Percentiles rank a stretch among this genome's conserved stretches.
Conservation (phyloP, 352 stramenopile species). For the Phytopythium delawarense region DNA sequence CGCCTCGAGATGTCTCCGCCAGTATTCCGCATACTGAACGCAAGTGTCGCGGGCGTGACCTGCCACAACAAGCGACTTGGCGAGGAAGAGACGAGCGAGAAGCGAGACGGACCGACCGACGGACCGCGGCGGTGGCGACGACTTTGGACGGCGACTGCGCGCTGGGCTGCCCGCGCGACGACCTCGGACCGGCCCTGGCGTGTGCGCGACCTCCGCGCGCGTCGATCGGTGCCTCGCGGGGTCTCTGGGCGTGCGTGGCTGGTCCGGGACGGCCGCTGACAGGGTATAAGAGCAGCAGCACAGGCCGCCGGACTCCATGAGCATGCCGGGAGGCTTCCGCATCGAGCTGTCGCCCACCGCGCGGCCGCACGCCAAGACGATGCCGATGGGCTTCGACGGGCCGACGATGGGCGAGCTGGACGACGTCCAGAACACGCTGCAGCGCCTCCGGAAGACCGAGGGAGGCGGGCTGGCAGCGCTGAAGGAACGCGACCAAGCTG, state of each 20-base stretch:
- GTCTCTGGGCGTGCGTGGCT: not conserved
- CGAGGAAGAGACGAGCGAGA: not conserved
- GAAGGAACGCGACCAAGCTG: not conserved
- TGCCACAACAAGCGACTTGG: not conserved
- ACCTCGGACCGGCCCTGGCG: not conserved
- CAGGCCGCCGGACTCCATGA: not conserved
- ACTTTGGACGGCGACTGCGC: not conserved
- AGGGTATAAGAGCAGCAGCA: not conserved
- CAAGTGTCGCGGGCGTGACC: too few relatives aligned
- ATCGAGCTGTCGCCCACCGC: conserved; percentile 4
- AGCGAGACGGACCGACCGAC: not conserved
- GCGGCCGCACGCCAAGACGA: conserved; percentile 1
- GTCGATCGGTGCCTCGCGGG: not conserved
- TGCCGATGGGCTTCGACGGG: not conserved
- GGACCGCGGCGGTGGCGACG: not conserved
- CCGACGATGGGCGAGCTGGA: not conserved
- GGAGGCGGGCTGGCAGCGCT: not conserved
- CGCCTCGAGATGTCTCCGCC: not conserved
- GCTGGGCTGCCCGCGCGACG: not conserved
- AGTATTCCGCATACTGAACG: not conserved
- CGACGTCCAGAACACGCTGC: not conserved
- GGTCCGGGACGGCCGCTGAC: not conserved
- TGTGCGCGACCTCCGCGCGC: not conserved
- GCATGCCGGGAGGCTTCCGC: not conserved
- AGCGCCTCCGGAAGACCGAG: not conserved